phyloP scores from a whole-genome alignment of 257 asterid genomes.

The Sherardia arvensis region DNA sequence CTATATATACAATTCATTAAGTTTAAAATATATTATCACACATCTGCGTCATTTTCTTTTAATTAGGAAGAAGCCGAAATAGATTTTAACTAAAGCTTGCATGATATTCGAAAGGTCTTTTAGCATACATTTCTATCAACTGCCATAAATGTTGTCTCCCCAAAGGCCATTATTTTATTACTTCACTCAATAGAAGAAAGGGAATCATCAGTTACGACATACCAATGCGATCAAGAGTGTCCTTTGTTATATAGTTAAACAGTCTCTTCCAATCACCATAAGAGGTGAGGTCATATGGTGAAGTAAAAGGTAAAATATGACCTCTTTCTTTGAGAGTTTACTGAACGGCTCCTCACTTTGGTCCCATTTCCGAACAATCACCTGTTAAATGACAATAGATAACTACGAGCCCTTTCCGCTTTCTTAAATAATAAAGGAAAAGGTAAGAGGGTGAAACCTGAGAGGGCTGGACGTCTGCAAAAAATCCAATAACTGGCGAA shows the following conservation, averaged over 20 bases:
- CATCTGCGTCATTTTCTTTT: background rate
- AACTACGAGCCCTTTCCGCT: background rate
- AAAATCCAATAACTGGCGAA: conserved; percentile 76
- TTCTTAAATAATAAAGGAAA: background rate
- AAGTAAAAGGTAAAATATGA: conserved; percentile 14
- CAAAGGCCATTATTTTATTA: background rate
- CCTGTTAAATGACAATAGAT: conserved; percentile 31
- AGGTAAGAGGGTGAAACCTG: conserved; percentile 41
- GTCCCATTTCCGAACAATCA: conserved; percentile 78
- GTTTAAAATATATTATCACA: background rate
- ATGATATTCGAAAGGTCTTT: background rate
- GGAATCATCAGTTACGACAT: conserved; percentile 10
- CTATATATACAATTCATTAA: conserved; percentile 4
- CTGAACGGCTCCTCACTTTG: conserved; percentile 51
- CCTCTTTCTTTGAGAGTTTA: conserved; percentile 75
- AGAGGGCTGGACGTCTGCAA: conserved; percentile 42
- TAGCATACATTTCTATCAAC: background rate
- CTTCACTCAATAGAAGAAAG: background rate
- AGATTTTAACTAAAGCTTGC: background rate
- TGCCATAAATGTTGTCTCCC: background rate
- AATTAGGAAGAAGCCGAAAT: background rate
- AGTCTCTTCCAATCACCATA: conserved; percentile 73
- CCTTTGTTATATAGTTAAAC: conserved; percentile 66
- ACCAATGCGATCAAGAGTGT: conserved; percentile 63
- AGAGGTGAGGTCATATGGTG: conserved; percentile 55